A percentile compares a stretch with the other conserved stretches of the same genome.
Conservation (phyloP, 148 eudicot genomes). For the Rhododendron molle region DNA sequence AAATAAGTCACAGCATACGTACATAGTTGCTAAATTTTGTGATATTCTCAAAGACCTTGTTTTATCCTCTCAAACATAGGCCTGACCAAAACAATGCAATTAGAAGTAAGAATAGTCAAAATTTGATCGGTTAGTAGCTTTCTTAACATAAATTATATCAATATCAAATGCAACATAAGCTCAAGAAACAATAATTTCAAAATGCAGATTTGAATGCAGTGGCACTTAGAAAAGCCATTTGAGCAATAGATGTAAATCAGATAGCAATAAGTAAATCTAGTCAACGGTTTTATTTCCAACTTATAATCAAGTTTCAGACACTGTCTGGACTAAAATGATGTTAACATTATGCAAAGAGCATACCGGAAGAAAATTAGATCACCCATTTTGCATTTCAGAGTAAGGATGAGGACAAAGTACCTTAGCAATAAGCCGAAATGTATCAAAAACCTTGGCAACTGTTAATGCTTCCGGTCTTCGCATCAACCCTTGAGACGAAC, state of each 20-base stretch:
- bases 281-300: background rate
- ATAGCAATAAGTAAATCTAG: background rate
- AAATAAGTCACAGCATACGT: background rate
- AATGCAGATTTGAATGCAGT: background rate
- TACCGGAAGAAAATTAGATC: background rate
- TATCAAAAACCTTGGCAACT: constrained; percentile 69
- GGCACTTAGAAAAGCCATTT: background rate
- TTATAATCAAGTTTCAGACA: background rate
- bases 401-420: constrained; percentile 21
- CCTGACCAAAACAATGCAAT: background rate
- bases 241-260: background rate
- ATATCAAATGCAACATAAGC: background rate
- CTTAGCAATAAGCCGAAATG: constrained; percentile 77
- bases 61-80: constrained; percentile 4
- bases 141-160: background rate
- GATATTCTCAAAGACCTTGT: background rate
- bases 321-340: background rate
- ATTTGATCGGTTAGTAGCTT: background rate
- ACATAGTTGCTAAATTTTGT: background rate
- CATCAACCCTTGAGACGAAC: constrained; percentile 83
- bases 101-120: background rate
- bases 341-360: background rate
- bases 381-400: background rate
- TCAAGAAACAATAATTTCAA: background rate
- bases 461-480: constrained; percentile 70